A percentile compares a stretch with the other conserved stretches of the same genome.
Conservation (phyloP, 257 asterid genomes). For the Prunella vulgaris region DNA sequence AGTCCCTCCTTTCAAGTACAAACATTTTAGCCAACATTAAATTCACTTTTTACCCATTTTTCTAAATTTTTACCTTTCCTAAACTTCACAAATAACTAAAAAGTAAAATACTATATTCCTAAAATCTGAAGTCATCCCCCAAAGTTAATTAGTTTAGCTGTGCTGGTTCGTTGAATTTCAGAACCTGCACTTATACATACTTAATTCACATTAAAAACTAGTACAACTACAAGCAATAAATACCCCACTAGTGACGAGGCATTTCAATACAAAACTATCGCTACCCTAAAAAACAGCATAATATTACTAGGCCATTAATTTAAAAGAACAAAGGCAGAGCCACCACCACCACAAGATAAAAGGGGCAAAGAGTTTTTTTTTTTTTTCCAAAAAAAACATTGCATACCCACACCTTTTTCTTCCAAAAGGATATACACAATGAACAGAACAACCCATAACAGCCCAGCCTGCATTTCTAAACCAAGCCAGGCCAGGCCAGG, state of each 20-base stretch:
- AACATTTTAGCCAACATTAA: no score
- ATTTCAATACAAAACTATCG: no score
- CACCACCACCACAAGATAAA: neutral
- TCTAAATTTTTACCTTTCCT: no score
- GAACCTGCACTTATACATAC: no score
- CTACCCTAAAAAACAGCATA: neutral
- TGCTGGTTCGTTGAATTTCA: no score
- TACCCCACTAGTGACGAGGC: neutral
- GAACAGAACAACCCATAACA: neutral
- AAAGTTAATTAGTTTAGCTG: no score
- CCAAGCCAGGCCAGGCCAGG: slow-evolving; percentile 15
- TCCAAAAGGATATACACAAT: slow-evolving; percentile 20
- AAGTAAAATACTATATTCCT: no score
- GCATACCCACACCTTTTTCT: neutral
- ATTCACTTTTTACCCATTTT: no score
- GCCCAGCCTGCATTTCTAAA: slow-evolving; percentile 18
- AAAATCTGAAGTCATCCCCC: no score
- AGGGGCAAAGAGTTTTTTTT: neutral
- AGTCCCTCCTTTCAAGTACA: no score
- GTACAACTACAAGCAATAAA: neutral
- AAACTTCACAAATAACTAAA: no score
- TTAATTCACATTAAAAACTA: no score
- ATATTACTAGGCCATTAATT: neutral
- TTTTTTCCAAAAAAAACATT: neutral
- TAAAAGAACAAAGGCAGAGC: neutral